Percentiles rank a stretch among this genome's conserved stretches.
These are phyloP conservation scores for Fulvia fulva DNA, from an alignment of 2,329 filamentous ascomycete species.

Conservation along the genomic window DNA sequence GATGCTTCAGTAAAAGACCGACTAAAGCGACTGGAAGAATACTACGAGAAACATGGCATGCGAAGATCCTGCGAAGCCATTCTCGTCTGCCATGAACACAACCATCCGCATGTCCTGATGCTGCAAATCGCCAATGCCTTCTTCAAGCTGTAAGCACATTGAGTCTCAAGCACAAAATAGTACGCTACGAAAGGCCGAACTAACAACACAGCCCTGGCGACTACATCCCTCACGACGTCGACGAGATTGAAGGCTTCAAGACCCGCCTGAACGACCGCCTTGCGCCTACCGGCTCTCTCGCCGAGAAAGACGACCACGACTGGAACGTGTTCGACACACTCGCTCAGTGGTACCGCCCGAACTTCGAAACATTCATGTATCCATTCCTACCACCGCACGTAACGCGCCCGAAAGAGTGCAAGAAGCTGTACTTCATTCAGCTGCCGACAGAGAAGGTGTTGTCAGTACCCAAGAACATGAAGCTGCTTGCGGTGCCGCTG, in stretches of 20 bases:
- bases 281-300: constrained; percentile 71
- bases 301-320: constrained; percentile 68
- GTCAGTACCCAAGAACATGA: constrained; percentile 99
- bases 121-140: constrained; percentile 98
- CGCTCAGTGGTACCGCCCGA: constrained; percentile 97
- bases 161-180: background rate
- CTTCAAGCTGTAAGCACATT: constrained; percentile 72
- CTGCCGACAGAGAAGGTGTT: constrained; percentile 89
- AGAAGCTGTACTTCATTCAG: constrained; percentile 97
- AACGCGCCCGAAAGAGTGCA: constrained; percentile 95
- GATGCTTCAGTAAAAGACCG: constrained; percentile 92
- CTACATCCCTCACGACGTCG: constrained; percentile 83
- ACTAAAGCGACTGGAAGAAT: constrained; percentile 89
- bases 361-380: constrained; percentile 99
- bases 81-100: constrained; percentile 97
- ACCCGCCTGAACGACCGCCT: constrained; percentile 84
- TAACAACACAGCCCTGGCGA: constrained; percentile 67
- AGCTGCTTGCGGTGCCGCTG: constrained; percentile 89
- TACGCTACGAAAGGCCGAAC: too few species aligned
- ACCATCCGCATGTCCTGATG: constrained; percentile 98
- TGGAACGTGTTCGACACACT: constrained; percentile 95
- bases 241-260: constrained; percentile 95
- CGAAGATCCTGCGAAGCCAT: constrained; percentile 95
- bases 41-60: constrained; percentile 91
- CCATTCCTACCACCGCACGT: constrained; percentile 96